Evolutionary conservation across 208 protist species (phyloP), one percentile per base, ranked within the genome.

Genomic region (Trypanosoma cruzi): DNA sequence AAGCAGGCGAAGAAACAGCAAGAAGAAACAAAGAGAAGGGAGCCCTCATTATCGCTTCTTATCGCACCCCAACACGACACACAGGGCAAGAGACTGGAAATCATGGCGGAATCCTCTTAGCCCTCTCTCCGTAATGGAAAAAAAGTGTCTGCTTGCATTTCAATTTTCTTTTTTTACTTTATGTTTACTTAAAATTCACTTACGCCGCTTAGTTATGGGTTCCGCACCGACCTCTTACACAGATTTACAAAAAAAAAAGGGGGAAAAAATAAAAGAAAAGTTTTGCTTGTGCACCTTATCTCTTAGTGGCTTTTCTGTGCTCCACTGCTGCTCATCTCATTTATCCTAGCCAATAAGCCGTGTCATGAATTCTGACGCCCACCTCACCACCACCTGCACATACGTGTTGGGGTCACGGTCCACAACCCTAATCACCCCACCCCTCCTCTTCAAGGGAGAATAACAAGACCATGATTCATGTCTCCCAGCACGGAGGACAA

Each of bases 181-280:
- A 65, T 37, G 6, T 55, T 55, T 54, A 8, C 31, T 48, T 48
- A 57, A 1, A 48, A 50, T 34, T 20, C 4, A 18, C 4, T 52
- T 46, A 63, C 11, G 22, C 29, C 40, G 16, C 32, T 59, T 59
- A 59, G 2, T 14, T 40, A 2, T 6, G 31, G 24, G 31, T 28
- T 16, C 1, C 44, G 44, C 13, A 67, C 62, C 20, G 48, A 67
- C 44, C 32, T 56, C 26, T 67, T 63, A 63, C 3, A 32, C n/a
- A 20, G 34, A 50, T 22, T 32, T 50, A 26, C 22, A 34, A 49
- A 18, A 8, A 31, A 59, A 44, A 50, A 63, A 63, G 29, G 10
- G 44, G n/a, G 26, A 49, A 14, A 49, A 49, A 22, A 14, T 8
- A 14, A 31, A 16, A 55, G 29, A 3, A 32, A 6, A 2, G n/a